Evolutionary conservation across 148 eudicot species (phyloP).

Genomic region (Cornus florida): DNA sequence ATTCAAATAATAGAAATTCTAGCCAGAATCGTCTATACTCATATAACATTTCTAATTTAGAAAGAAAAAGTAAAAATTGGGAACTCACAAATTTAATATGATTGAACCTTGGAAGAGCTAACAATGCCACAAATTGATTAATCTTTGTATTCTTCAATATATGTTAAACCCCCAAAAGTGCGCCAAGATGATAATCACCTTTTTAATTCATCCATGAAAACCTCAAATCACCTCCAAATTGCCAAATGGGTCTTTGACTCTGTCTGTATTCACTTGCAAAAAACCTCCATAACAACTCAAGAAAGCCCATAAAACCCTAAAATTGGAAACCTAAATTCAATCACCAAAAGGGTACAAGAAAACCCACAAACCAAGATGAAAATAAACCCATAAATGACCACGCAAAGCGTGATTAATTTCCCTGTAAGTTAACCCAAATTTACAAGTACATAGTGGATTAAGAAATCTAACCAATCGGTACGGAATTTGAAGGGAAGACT

Average conservation of each 20-base stretch:
- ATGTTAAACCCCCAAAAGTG: too few species aligned
- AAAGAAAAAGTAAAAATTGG: too few species aligned
- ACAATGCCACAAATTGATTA: neutral
- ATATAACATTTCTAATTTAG: too few species aligned
- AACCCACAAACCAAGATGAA: neutral
- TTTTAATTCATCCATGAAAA: too few species aligned
- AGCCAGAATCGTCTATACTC: too few species aligned
- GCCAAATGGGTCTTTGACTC: slow-evolving; percentile 2
- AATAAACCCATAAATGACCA: neutral
- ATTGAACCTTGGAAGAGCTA: too few species aligned
- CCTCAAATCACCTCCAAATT: too few species aligned
- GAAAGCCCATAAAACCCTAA: neutral
- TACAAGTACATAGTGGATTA: neutral
- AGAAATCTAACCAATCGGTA: neutral
- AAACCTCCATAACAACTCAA: neutral
- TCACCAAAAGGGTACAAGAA: neutral
- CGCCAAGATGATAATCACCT: too few species aligned
- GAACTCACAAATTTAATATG: too few species aligned
- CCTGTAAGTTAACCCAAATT: neutral
- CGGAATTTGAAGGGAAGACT: neutral
- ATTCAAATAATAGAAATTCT: too few species aligned
- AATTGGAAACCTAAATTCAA: neutral
- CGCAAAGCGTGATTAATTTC: neutral
- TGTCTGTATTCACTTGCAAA: neutral
- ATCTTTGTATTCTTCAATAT: neutral